These are phyloP conservation scores for Stephanocyclus meneghinianus DNA, from an alignment of 352 stramenopile genomes.

Conservation along the genomic window DNA sequence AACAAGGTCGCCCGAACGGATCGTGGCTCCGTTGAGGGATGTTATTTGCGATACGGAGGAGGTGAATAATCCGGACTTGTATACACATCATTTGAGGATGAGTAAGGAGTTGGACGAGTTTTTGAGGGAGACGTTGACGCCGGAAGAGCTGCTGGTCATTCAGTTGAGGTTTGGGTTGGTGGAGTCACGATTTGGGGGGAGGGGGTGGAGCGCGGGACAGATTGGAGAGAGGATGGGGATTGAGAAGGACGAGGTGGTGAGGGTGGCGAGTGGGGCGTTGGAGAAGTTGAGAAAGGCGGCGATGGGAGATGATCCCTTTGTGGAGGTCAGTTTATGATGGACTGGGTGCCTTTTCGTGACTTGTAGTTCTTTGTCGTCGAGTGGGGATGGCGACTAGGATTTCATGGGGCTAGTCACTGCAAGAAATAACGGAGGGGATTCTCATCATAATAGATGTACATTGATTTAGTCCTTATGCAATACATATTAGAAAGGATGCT, in stretches of 20 bases:
- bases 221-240: conserved; percentile 49
- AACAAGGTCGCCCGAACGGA: conserved; percentile 12
- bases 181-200: conserved; percentile 33
- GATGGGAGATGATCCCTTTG: conserved; percentile 42
- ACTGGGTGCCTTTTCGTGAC: neutral
- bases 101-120: conserved; percentile 59
- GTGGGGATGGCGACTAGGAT: no score
- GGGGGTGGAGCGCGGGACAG: conserved; percentile 37
- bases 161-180: conserved; percentile 63
- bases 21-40: conserved; percentile 44
- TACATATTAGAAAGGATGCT: no score
- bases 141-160: conserved; percentile 56
- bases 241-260: conserved; percentile 32
- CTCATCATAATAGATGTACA: no score
- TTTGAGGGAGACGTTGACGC: conserved; percentile 42
- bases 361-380: no score
- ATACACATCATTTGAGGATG: conserved; percentile 31
- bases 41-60: conserved; percentile 53
- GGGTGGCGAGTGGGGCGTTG: conserved; percentile 48
- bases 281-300: conserved; percentile 48
- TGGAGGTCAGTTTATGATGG: conserved; percentile 54
- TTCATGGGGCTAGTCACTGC: no score
- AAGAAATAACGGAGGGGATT: no score
- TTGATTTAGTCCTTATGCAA: no score
- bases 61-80: conserved; percentile 42